phyloP scores from a whole-genome alignment of 495 filamentous ascomycete species.

The Diplogelasinospora grovesii region DNA sequence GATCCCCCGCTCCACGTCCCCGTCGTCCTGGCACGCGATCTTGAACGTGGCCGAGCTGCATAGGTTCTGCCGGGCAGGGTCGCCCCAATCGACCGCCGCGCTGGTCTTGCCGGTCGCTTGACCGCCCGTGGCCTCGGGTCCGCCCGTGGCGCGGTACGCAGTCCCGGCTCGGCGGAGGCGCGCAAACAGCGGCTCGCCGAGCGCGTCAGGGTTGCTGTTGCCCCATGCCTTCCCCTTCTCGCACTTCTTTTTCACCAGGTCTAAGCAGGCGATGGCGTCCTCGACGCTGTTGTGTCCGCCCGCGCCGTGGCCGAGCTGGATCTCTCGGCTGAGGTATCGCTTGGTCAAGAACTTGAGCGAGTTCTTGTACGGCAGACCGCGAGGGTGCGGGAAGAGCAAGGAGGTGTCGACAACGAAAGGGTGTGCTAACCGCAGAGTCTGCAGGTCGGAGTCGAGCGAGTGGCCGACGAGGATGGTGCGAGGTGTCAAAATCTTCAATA shows the following conservation, averaged over 20 bases:
- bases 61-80: conserved; percentile 63
- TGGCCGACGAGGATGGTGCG: conserved; percentile 82
- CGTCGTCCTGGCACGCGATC: conserved; percentile 69
- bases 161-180: conserved; percentile 57
- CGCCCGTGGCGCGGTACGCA: conserved; percentile 46
- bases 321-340: conserved; percentile 73
- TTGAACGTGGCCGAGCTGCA: conserved; percentile 63
- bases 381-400: conserved; percentile 64
- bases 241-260: conserved; percentile 91
- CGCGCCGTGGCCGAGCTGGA: conserved; percentile 62
- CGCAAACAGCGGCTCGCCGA: conserved; percentile 80
- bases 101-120: conserved; percentile 55
- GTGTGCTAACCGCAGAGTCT: conserved; percentile 75
- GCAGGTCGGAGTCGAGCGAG: conserved; percentile 84
- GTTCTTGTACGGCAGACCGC: conserved; percentile 49
- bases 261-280: conserved; percentile 82
- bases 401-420: conserved; percentile 90
- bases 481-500: conserved; percentile 66
- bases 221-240: conserved; percentile 84
- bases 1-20: conserved; percentile 65
- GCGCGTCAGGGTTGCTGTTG: conserved; percentile 60
- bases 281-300: conserved; percentile 84
- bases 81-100: conserved; percentile 85
- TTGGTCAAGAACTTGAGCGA: conserved; percentile 79
- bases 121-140: conserved; percentile 39